Percentiles rank a stretch among this genome's conserved stretches.
Evolutionary conservation across 2,329 filamentous ascomycete species (phyloP).

Genomic region (Microdochium trichocladiopsis): DNA sequence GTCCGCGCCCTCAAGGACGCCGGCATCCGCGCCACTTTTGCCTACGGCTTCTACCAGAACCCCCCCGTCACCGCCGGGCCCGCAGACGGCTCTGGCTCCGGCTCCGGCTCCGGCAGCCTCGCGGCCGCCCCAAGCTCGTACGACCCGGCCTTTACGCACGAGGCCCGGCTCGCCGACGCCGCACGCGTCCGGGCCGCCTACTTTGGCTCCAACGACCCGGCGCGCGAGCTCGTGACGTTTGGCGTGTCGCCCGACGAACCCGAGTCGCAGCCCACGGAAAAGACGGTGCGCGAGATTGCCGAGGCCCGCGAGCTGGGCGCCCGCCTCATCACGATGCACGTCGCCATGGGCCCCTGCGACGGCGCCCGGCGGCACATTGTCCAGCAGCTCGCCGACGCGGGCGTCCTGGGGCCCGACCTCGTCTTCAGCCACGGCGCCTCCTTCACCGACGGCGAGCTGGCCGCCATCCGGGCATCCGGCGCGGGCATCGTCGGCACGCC

Average conservation of each 20-base stretch:
- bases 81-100: slow-evolving; percentile 18
- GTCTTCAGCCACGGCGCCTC: neutral
- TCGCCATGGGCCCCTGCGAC: neutral
- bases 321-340: neutral
- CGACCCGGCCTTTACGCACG: neutral
- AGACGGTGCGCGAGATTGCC: slow-evolving; percentile 35
- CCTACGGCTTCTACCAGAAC: slow-evolving; percentile 33
- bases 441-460: neutral
- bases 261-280: slow-evolving; percentile 30
- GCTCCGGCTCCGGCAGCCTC: no score
- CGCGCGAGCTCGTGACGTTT: slow-evolving; percentile 26
- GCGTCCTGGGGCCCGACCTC: neutral
- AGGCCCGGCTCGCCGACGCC: neutral
- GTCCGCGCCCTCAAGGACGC: slow-evolving; percentile 34
- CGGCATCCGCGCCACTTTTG: slow-evolving; percentile 35
- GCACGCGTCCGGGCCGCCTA: neutral
- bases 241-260: slow-evolving; percentile 37
- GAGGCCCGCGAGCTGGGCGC: slow-evolving; percentile 26
- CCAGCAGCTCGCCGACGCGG: neutral
- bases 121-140: neutral
- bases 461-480: neutral
- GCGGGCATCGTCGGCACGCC: neutral
- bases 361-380: neutral
- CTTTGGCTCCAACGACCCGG: neutral
- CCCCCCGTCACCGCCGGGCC: slow-evolving; percentile 36